Conservation (phyloP, 768 basidiomycete genomes). For the Rhizopogon vinicolor region DNA sequence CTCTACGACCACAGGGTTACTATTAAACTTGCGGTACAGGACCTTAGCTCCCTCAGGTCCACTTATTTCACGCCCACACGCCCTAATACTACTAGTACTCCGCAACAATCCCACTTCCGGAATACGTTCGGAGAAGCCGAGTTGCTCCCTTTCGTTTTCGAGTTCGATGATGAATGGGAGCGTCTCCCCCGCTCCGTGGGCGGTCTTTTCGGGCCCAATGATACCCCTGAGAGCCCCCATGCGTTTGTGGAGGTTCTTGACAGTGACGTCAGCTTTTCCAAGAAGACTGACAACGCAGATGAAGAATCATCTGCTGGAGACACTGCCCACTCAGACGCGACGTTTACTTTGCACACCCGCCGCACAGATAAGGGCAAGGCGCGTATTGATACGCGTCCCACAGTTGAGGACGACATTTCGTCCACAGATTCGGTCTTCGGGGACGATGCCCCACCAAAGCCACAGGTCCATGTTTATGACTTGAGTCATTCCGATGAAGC, state of each 20-base stretch:
- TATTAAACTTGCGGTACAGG: slow-evolving; percentile 61
- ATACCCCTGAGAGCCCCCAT: slow-evolving; percentile 43
- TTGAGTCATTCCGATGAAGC: slow-evolving; percentile 19
- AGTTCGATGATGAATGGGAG: slow-evolving; percentile 64
- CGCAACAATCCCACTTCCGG: slow-evolving; percentile 37
- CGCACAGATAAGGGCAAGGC: slow-evolving; percentile 47
- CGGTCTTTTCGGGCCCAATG: slow-evolving; percentile 33
- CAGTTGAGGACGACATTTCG: slow-evolving; percentile 29
- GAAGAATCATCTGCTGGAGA: slow-evolving; percentile 31
- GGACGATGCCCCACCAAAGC: slow-evolving; percentile 45
- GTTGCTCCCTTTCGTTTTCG: slow-evolving; percentile 41
- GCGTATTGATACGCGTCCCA: slow-evolving; percentile 15
- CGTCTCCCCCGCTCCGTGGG: slow-evolving; percentile 39
- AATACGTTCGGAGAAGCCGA: slow-evolving; percentile 56
- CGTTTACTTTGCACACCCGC: slow-evolving; percentile 9
- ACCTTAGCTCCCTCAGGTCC: slow-evolving; percentile 40
- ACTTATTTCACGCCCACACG: slow-evolving; percentile 26
- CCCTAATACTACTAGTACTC: slow-evolving; percentile 26
- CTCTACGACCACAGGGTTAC: slow-evolving; percentile 20
- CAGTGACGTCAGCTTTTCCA: slow-evolving; percentile 32
- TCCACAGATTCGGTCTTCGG: slow-evolving; percentile 39
- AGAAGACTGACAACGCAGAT: slow-evolving; percentile 20
- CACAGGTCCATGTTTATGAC: slow-evolving; percentile 57
- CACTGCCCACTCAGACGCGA: slow-evolving; percentile 19
- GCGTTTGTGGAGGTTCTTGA: slow-evolving; percentile 61